Conservation (phyloP, 352 stramenopile species). For the Peronospora belbahrii region DNA sequence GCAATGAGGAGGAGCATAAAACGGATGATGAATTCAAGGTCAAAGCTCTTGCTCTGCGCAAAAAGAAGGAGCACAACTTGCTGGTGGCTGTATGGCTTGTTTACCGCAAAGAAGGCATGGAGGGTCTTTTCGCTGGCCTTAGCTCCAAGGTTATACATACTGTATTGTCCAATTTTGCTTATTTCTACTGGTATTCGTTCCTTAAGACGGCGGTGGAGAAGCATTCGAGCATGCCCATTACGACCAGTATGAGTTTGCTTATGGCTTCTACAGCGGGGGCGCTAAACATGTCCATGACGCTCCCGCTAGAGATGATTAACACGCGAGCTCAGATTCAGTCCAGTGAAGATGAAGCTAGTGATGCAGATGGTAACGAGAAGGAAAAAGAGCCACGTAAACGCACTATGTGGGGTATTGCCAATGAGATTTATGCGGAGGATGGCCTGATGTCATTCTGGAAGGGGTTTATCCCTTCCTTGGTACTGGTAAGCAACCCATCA, state of each 20-base stretch:
- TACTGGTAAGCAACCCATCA: conserved; percentile 83
- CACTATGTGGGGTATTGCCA: conserved; percentile 39
- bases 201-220: conserved; percentile 59
- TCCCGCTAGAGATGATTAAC: conserved; percentile 84
- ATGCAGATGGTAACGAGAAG: conserved; percentile 26
- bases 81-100: conserved; percentile 54
- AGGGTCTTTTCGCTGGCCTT: conserved; percentile 58
- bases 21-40: conserved; percentile 16
- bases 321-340: conserved; percentile 70
- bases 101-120: conserved; percentile 52
- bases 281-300: conserved; percentile 85
- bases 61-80: conserved; percentile 43
- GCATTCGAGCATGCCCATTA: conserved; percentile 35
- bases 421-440: conserved; percentile 65
- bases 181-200: conserved; percentile 85
- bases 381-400: conserved; percentile 20
- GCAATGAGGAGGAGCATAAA: conserved; percentile 12
- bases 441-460: conserved; percentile 80
- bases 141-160: conserved; percentile 75
- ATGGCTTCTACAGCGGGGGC: conserved; percentile 69
- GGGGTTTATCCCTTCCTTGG: conserved; percentile 79
- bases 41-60: conserved; percentile 20
- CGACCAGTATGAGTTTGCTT: conserved; percentile 63
- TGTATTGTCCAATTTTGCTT: conserved; percentile 70
- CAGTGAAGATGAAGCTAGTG: conserved; percentile 38